These are phyloP conservation scores for Lactarius trivialis DNA, from an alignment of 768 basidiomycete species.

Conservation along the genomic window DNA sequence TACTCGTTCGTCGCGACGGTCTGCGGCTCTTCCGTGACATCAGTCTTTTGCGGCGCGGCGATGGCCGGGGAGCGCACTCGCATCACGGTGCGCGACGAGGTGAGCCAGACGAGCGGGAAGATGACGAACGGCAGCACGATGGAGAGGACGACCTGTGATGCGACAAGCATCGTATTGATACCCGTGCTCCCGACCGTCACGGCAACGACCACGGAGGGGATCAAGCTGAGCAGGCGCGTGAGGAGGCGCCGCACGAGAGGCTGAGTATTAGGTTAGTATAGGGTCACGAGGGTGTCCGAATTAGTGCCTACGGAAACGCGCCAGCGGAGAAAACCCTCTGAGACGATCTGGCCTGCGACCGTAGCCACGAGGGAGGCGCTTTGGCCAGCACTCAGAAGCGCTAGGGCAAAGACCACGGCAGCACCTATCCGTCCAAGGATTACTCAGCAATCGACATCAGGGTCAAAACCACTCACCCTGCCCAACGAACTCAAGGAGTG, in stretches of 20 bases:
- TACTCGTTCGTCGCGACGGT: conserved; percentile 26
- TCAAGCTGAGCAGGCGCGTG: conserved; percentile 74
- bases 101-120: conserved; percentile 74
- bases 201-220: conserved; percentile 79
- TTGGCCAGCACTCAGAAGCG: conserved; percentile 80
- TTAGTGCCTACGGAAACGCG: conserved; percentile 53
- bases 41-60: background rate
- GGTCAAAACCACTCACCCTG: conserved; percentile 39
- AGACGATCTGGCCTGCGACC: conserved; percentile 83
- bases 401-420: conserved; percentile 83
- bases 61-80: conserved; percentile 32
- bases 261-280: conserved; percentile 33
- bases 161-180: conserved; percentile 74
- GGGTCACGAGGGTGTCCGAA: conserved; percentile 21
- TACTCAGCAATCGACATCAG: background rate
- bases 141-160: conserved; percentile 77
- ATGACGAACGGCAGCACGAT: conserved; percentile 81
- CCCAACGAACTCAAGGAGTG: conserved; percentile 65
- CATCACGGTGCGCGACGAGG: conserved; percentile 64
- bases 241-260: conserved; percentile 71
- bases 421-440: conserved; percentile 45
- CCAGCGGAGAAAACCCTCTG: conserved; percentile 88
- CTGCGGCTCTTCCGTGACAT: conserved; percentile 23
- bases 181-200: conserved; percentile 62
- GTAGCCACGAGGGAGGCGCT: conserved; percentile 88